Base-by-base conservation (phyloP, 2,329 filamentous ascomycete genomes). In the Coniochaeta sp. region DNA sequence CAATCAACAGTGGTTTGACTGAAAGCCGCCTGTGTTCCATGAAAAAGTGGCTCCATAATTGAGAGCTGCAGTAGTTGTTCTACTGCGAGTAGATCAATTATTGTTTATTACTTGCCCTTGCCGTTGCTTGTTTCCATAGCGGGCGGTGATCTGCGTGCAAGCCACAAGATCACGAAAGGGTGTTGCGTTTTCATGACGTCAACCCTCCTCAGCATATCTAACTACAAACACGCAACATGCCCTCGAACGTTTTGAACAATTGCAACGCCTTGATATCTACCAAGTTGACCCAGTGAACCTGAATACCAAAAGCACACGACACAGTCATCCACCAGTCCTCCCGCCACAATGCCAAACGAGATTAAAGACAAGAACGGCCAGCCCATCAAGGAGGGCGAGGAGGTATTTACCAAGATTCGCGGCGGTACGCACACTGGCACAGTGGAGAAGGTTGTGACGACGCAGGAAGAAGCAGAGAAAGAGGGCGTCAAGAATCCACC, bases 401-500 rank as follows among this genome's bases (percentile, higher is more conserved):
- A 68, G 34, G 74, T 77, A n/a, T 73, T 71, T 63, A 76, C 74
- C 6, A 73, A 71, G 59, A 67, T 72, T 17, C 69, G 74, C 17
- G 74, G 75, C 50, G 74, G 75, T 16, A 69, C 71, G 57, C 73
- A 71, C 47, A 73, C 77, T 54, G 74, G 75, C 12, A 66, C 74
- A 34, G 74, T 75, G 19, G 70, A 77, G 12, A 71, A 71, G 59
- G 66, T 77, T n/a, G 70, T 75, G 16, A 70, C 66, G 9, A 68
- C 69, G 0, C 57, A 73, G 55, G 65, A 71, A 42, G 72, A 75
- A 38, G 74, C 75, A 3, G 62, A 72, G 60, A 63, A 69, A 40
- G 71, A 72, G 44, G 67, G 68, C 0, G 73, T 76, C 9, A 76
- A 77, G 64, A 69, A 76, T 55, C 73, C 75, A 12, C 74, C 75